Conservation (phyloP, 768 basidiomycete species). For the Termitomyces eurrhizus region DNA sequence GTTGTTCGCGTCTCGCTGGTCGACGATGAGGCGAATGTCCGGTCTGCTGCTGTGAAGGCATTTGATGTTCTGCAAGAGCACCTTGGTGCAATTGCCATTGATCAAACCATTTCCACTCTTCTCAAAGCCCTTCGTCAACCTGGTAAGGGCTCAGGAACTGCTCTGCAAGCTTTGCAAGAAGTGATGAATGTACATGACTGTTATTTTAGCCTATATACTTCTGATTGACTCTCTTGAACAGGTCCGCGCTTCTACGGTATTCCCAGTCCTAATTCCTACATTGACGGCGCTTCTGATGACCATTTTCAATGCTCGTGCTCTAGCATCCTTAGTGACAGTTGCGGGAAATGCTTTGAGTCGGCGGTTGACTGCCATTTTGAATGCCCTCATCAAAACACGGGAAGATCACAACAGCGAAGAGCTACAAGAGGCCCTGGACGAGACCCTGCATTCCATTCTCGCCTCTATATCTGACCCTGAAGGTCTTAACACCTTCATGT, state of each 20-base stretch:
- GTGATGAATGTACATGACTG: slow-evolving; percentile 77
- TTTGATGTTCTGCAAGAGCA: slow-evolving; percentile 92
- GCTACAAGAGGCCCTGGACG: slow-evolving; percentile 61
- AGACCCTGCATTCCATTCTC: slow-evolving; percentile 72
- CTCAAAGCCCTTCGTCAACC: slow-evolving; percentile 91
- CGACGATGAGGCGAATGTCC: slow-evolving; percentile 81
- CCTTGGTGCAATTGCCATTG: slow-evolving; percentile 88
- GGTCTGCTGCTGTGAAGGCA: slow-evolving; percentile 82
- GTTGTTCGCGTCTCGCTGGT: slow-evolving; percentile 84
- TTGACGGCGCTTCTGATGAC: slow-evolving; percentile 89
- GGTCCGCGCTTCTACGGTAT: slow-evolving; percentile 92
- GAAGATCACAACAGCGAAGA: slow-evolving; percentile 74
- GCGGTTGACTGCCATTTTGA: slow-evolving; percentile 75
- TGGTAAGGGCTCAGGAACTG: slow-evolving; percentile 92
- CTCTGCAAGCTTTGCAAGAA: slow-evolving; percentile 87
- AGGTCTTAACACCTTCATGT: slow-evolving; percentile 86
- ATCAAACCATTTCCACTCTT: slow-evolving; percentile 93
- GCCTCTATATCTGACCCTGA: slow-evolving; percentile 80
- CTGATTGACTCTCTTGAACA: slow-evolving; percentile 25
- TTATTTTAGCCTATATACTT: neutral
- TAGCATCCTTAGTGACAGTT: slow-evolving; percentile 88
- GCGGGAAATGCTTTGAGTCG: slow-evolving; percentile 89
- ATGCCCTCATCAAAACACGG: slow-evolving; percentile 70
- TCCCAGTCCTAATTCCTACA: slow-evolving; percentile 95
- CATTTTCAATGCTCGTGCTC: slow-evolving; percentile 89